A percentile compares a stretch with the other conserved stretches of the same genome.
These are phyloP conservation scores for Cornus controversa DNA, from an alignment of 148 eudicot genomes.

Conservation along the genomic window DNA sequence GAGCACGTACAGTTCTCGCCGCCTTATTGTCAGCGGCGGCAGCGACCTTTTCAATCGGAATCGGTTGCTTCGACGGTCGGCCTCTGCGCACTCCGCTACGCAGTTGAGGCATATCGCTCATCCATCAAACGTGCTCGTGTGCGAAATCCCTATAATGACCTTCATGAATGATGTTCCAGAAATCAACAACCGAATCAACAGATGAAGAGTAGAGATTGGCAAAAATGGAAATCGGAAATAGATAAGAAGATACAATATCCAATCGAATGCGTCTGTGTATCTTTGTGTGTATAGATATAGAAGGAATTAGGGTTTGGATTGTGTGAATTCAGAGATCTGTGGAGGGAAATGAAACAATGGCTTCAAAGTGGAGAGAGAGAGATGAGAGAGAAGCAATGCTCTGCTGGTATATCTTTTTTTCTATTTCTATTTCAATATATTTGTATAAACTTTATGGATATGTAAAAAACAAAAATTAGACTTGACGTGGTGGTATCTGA, in stretches of 20 bases:
- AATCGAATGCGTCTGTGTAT: not conserved
- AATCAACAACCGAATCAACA: not conserved
- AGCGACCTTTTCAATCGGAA: not conserved
- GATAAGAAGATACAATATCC: not conserved
- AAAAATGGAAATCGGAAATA: not conserved
- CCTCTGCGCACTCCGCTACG: slow-evolving; percentile 18
- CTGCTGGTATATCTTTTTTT: not conserved
- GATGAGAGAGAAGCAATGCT: too few species aligned
- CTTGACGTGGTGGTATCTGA: too few species aligned
- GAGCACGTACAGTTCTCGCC: not conserved
- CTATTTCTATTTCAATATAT: too few species aligned
- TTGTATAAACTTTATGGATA: too few species aligned
- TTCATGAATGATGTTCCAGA: not conserved
- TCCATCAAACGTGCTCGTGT: slow-evolving; percentile 5
- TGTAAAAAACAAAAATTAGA: too few species aligned
- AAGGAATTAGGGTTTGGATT: not conserved
- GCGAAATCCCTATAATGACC: not conserved
- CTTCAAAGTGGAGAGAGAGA: not conserved
- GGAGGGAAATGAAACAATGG: not conserved
- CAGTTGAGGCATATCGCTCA: slow-evolving; percentile 19
- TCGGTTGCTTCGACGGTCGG: not conserved
- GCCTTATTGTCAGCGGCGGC: too few species aligned
- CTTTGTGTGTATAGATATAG: not conserved
- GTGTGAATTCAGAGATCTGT: not conserved
- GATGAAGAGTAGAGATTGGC: not conserved